Base-by-base conservation (phyloP, 129 eudicot species). In the Flaveria ramosissima region DNA sequence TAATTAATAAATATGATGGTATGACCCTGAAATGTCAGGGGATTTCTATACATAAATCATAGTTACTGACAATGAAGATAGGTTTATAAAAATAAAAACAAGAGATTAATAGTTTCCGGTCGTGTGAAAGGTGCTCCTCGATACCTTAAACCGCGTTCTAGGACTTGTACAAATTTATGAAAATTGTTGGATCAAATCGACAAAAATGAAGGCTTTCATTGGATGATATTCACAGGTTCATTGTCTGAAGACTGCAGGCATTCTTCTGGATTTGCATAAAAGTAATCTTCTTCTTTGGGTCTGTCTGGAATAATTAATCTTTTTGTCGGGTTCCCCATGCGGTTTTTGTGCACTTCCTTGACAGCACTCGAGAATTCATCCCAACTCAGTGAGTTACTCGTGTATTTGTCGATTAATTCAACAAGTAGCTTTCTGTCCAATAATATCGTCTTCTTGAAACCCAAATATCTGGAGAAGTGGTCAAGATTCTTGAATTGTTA, bases 231-330 rank as follows among this genome's bases (percentile, higher is more conserved):
- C 70, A 82, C 78, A 43, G 72, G 83, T 73, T 85, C 88, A 43
- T 86, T 85, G n/a, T 86, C 86, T 50, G 86, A 73, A 20, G 83
- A 80, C 48, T 84, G 91, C 83, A 91, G 85, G 72, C 99, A 95
- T 82, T 95, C 99, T 48, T 86, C 86, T 1, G 99, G 99, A 85
- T 95, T 95, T 68, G 97, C 85, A 56, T 92, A 95, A 50, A 95
- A 95, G 80, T 91, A 91, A 70, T 91, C 97, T 80, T 95, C 99
- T 81, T 95, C 99, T 83, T 95, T 95, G 5, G 99, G 99, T 88
- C 85, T 75, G 32, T 92, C 99, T 3, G 90, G 90, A 75, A 89
- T 91, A 62, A 87, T 86, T 84, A 83, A 67, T 76, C 99, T 91
- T 80, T 89, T 89, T 14, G 78, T 81, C 7, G 94, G 94, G 68